A percentile compares a stretch with the other conserved stretches of the same genome.
Evolutionary conservation across 2,329 filamentous ascomycete genomes (phyloP).

Genomic region (Chaetomium strumarium): DNA sequence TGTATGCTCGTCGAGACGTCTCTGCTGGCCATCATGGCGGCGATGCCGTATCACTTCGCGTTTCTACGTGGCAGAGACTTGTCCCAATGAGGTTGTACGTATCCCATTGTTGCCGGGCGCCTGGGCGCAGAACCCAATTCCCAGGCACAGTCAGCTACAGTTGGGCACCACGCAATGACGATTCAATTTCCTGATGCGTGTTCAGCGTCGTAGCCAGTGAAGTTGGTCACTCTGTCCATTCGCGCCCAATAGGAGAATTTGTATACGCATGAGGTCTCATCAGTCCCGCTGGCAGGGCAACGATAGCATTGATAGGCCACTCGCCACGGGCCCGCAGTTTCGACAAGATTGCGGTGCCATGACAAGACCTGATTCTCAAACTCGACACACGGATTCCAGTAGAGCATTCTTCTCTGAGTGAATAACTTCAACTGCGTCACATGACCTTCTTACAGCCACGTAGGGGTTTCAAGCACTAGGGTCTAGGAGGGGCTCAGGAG

Average conservation of each 20-base stretch:
- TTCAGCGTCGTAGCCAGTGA: constrained; percentile 4
- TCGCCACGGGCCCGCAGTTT: too few species aligned
- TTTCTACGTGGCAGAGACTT: constrained; percentile 7
- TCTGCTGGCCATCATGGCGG: not conserved
- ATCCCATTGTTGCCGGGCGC: not conserved
- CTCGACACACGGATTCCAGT: too few species aligned
- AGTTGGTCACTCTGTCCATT: not conserved
- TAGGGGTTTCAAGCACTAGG: too few species aligned
- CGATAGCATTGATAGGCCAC: too few species aligned
- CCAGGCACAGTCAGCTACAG: not conserved
- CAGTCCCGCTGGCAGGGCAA: too few species aligned
- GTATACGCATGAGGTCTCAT: too few species aligned
- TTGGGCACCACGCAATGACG: constrained; percentile 6
- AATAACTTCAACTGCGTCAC: too few species aligned
- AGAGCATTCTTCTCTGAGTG: too few species aligned
- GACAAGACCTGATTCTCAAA: too few species aligned
- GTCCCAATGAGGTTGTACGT: not conserved
- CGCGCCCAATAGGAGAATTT: constrained; percentile 5
- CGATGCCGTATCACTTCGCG: not conserved
- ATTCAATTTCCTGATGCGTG: constrained; percentile 1
- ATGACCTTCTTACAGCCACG: too few species aligned
- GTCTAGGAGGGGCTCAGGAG: too few species aligned
- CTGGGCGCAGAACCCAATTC: not conserved
- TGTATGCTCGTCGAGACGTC: not conserved
- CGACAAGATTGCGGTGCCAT: too few species aligned